Conservation (phyloP, 202 grass and related monocot species). For the Elaeis oleifera region DNA sequence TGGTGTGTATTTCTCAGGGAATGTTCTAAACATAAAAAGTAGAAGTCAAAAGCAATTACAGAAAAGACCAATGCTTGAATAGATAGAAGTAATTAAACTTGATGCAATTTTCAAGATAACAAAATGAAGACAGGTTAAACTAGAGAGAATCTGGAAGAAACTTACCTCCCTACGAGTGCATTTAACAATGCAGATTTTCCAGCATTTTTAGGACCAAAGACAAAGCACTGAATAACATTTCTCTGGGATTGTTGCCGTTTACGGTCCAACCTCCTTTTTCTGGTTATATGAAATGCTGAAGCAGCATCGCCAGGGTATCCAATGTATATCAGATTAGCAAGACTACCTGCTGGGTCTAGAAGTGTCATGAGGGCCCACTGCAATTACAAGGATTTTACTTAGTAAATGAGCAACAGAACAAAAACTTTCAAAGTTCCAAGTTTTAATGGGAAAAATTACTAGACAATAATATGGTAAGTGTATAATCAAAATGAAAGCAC, state of each 20-base stretch:
- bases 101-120: no score
- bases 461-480: not conserved
- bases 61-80: constrained; percentile 3
- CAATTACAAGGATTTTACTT: constrained; percentile 23
- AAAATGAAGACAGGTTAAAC: not conserved
- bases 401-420: no score
- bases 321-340: constrained; percentile 79
- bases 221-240: constrained; percentile 80
- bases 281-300: constrained; percentile 73
- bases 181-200: constrained; percentile 84
- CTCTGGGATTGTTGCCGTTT: constrained; percentile 77
- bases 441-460: no score
- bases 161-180: constrained; percentile 79
- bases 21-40: constrained; percentile 43
- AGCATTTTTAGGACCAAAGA: constrained; percentile 77
- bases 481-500: no score
- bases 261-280: constrained; percentile 86
- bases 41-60: not conserved
- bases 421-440: no score
- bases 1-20: constrained; percentile 56
- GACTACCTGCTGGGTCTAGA: constrained; percentile 68
- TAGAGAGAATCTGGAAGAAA: constrained; percentile 1
- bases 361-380: constrained; percentile 99
- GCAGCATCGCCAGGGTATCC: constrained; percentile 60
- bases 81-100: no score